Evolutionary conservation across 306 rosid genomes (phyloP).

Genomic region (Canavalia ensiformis): DNA sequence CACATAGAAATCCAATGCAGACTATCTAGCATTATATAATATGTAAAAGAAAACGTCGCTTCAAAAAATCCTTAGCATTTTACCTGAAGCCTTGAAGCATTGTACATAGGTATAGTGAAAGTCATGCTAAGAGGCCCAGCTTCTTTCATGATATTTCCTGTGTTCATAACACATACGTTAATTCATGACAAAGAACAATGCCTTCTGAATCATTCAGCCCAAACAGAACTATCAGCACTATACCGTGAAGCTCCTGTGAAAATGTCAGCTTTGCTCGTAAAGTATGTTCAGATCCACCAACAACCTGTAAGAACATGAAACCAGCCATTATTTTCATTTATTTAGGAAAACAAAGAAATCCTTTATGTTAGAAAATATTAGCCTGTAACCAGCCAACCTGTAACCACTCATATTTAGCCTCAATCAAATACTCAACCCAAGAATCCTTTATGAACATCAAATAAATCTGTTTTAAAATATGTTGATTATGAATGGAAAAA

Average conservation of each 20-base stretch:
- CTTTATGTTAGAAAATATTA: no score
- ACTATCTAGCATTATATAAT: constrained; percentile 16
- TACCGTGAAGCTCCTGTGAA: constrained; percentile 88
- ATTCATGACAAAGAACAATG: constrained; percentile 16
- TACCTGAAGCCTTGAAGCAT: constrained; percentile 88
- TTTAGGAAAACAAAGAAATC: no score
- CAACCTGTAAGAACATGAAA: constrained; percentile 67
- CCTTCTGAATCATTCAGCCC: constrained; percentile 4
- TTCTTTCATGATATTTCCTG: constrained; percentile 93
- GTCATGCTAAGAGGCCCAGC: constrained; percentile 98
- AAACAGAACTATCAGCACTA: constrained; percentile 29
- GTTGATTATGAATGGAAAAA: background rate
- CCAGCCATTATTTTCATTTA: constrained; percentile 31
- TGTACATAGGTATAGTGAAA: constrained; percentile 92
- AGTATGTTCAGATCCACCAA: constrained; percentile 95
- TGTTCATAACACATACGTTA: constrained; percentile 36
- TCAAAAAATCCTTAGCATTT: constrained; percentile 33
- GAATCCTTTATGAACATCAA: constrained; percentile 23
- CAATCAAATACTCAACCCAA: constrained; percentile 43
- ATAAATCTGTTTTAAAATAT: constrained; percentile 24
- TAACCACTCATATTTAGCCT: background rate
- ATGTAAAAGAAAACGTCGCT: constrained; percentile 36
- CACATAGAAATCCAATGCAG: background rate
- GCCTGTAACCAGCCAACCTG: no score
- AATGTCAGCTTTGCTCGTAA: constrained; percentile 85